Evolutionary conservation across 2,329 filamentous ascomycete genomes (phyloP).

Genomic region (Blastomyces silverae): DNA sequence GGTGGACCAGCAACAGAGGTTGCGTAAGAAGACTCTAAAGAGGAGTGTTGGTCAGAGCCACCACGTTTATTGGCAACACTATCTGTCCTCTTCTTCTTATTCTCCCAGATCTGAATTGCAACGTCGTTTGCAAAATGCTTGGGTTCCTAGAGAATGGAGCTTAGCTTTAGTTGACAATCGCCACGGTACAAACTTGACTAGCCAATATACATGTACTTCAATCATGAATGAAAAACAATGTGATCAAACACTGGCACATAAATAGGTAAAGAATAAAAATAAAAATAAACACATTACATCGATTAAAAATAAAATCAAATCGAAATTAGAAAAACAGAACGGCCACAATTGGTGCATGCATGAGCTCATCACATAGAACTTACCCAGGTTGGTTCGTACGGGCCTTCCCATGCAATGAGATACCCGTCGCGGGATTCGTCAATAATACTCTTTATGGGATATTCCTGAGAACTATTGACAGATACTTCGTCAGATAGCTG

Average conservation of each 20-base stretch:
- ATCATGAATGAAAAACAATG: neutral
- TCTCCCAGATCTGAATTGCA: constrained; percentile 30
- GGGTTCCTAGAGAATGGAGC: constrained; percentile 27
- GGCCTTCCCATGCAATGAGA: constrained; percentile 37
- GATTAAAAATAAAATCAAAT: neutral
- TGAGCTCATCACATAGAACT: constrained; percentile 20
- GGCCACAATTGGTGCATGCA: neutral
- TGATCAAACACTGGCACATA: neutral
- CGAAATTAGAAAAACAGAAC: neutral
- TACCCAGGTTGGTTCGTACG: constrained; percentile 36
- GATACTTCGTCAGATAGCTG: constrained; percentile 8
- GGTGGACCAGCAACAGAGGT: constrained; percentile 7
- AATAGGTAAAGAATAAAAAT: neutral
- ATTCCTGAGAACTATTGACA: constrained; percentile 29
- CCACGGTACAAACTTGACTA: neutral
- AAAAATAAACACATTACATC: neutral
- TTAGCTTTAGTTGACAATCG: constrained; percentile 3
- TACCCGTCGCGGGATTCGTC: constrained; percentile 33
- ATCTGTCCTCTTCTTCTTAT: constrained; percentile 23
- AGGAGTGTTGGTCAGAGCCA: constrained; percentile 9
- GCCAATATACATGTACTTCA: neutral
- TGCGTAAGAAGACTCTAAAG: constrained; percentile 6
- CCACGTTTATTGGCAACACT: constrained; percentile 16
- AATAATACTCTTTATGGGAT: constrained; percentile 33
- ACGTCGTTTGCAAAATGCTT: constrained; percentile 32